A percentile compares a stretch with the other conserved stretches of the same genome.
These are phyloP conservation scores for Dendrostoma leiphaemia DNA, from an alignment of 2,329 filamentous ascomycete species.

Conservation along the genomic window DNA sequence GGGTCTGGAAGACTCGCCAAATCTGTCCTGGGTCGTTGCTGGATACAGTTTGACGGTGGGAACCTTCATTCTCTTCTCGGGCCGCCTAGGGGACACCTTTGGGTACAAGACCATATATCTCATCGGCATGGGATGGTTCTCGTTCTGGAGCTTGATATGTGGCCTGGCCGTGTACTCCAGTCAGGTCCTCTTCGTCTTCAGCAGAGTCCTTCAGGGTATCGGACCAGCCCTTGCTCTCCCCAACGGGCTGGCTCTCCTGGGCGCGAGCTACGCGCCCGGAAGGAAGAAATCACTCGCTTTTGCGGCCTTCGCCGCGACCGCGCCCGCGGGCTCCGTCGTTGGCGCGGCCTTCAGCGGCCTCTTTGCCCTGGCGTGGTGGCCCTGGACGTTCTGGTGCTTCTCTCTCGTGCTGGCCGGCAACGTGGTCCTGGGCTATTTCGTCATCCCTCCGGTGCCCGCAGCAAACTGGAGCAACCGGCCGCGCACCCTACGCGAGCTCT, in stretches of 20 bases:
- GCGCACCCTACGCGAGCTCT: not conserved
- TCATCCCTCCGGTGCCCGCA: slow-evolving; percentile 20
- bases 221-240: slow-evolving; percentile 54
- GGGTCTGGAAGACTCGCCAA: slow-evolving; percentile 31
- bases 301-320: slow-evolving; percentile 31
- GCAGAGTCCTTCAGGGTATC: slow-evolving; percentile 49
- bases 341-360: slow-evolving; percentile 31
- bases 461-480: slow-evolving; percentile 1
- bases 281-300: slow-evolving; percentile 31
- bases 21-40: slow-evolving; percentile 43
- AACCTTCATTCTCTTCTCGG: slow-evolving; percentile 44
- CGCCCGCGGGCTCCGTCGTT: slow-evolving; percentile 22
- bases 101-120: slow-evolving; percentile 44
- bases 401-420: slow-evolving; percentile 22
- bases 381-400: slow-evolving; percentile 28
- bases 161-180: slow-evolving; percentile 33
- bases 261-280: slow-evolving; percentile 43
- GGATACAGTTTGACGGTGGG: slow-evolving; percentile 43
- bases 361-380: slow-evolving; percentile 28
- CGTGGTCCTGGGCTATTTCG: slow-evolving; percentile 22
- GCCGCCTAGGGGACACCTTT: slow-evolving; percentile 44
- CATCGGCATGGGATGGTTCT: slow-evolving; percentile 39
- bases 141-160: slow-evolving; percentile 35
- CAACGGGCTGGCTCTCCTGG: slow-evolving; percentile 55
- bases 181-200: slow-evolving; percentile 39